Base-by-base conservation (phyloP, 441 rosid species). In the Erysimum cheiri region DNA sequence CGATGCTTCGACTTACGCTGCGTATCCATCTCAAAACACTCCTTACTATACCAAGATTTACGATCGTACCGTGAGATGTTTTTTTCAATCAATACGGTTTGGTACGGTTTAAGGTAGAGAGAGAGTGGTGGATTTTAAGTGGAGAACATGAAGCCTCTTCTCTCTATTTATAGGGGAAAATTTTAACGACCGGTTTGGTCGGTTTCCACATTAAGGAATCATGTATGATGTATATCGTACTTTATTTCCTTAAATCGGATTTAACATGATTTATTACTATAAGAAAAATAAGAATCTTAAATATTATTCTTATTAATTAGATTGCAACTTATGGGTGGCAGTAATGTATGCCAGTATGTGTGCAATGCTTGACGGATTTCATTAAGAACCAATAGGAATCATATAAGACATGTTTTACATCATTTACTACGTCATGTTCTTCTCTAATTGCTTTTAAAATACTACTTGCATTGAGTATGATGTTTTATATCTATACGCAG, bases 1-100 rank as follows among this genome's bases (percentile, higher is more conserved):
- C 72, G 70, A 47, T 84, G 81, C 88, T 87, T 89, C 55, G 64
- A 10, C 60, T 82, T 79, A 70, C 88, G 82, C 71, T 80, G 85
- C 75, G 67, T 81, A 64, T 85, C 96, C 97, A 91, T 91, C 29
- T 41, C 4, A 68, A 50, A 41, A 33, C 41, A 19, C 55, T 10
- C 66, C 49, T 50, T 49, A 24, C 7, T 26, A 26, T 2, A 28
- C 39, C 7, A 24, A 12, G 31, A 19, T 19, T 22, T 24, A 50
- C 15, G 55, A 49, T 49, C 13, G 8, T 8, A 47, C 29, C 41
- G 14, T 48, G 29, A 19, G 10, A 52, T 19, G 1, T 44, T 22
- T 22, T 22, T 22, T 22, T 22, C 14, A 24, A 28, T 37, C 15
- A 31, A 17, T 37, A 39, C 8, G 32, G 67, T 39, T 53, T 59